These are phyloP conservation scores for Sphagnum fallax DNA, from an alignment of 228 moss, liverwort and hornwort genomes.

Conservation along the genomic window DNA sequence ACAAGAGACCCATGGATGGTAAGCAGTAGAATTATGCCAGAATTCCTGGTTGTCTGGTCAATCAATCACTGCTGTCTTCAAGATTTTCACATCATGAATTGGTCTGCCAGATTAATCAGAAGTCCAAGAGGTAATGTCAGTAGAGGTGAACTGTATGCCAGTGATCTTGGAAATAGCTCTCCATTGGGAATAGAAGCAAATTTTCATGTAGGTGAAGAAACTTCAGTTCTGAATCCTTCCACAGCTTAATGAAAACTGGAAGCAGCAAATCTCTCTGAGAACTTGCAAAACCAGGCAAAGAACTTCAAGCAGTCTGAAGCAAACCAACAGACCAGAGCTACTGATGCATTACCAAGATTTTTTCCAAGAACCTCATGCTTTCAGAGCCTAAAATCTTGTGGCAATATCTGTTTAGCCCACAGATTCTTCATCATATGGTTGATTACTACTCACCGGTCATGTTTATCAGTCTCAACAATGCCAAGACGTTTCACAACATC, in stretches of 20 bases:
- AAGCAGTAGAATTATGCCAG: too few relatives aligned
- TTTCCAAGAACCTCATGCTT: too few relatives aligned
- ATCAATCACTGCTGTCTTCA: neutral
- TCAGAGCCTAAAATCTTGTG: too few relatives aligned
- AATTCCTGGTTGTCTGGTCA: neutral
- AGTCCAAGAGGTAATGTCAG: neutral
- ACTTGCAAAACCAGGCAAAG: neutral
- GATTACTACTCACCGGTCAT: slow-evolving; percentile 38
- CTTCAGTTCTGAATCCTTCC: neutral
- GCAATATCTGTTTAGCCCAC: too few relatives aligned
- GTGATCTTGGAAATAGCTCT: too few relatives aligned
- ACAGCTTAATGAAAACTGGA: neutral
- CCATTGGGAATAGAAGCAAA: too few relatives aligned
- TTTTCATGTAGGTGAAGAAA: neutral
- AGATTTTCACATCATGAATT: neutral
- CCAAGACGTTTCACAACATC: slow-evolving; percentile 66
- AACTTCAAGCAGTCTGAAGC: neutral
- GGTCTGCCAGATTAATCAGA: neutral
- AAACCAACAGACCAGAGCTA: neutral
- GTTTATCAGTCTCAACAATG: slow-evolving; percentile 63
- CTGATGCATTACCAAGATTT: neutral
- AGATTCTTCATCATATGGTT: neutral
- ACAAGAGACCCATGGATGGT: too few relatives aligned
- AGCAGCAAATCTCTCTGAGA: neutral
- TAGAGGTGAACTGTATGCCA: too few relatives aligned